These are phyloP conservation scores for Fraxinus dipetala DNA, from an alignment of 305 asterid species.

Conservation along the genomic window DNA sequence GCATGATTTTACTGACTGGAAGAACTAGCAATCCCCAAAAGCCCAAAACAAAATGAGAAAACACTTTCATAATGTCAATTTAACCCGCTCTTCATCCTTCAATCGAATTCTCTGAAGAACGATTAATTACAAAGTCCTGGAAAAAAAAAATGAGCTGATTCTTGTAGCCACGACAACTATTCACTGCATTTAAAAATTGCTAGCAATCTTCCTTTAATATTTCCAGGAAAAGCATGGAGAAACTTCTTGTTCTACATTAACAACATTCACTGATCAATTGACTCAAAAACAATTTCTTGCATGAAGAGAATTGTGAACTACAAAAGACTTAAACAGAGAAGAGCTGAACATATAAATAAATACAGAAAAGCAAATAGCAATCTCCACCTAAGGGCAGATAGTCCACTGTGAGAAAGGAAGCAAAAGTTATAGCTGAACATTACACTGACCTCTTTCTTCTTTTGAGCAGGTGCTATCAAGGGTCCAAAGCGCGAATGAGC, in stretches of 20 bases:
- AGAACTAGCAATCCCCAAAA: background rate
- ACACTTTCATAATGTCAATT: background rate
- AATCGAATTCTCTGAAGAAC: background rate
- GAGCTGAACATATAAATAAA: background rate
- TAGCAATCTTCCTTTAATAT: background rate
- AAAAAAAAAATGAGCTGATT: background rate
- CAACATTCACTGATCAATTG: background rate
- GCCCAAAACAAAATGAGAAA: background rate
- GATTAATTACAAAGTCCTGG: background rate
- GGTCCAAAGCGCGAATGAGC: constrained; percentile 82
- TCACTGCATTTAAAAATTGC: background rate
- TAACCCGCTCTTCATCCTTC: background rate
- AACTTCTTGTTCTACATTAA: background rate
- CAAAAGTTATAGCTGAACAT: constrained; percentile 5
- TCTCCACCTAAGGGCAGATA: background rate
- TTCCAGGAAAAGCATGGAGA: background rate
- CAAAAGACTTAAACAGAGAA: background rate
- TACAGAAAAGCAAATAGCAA: background rate
- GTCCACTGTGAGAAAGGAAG: background rate
- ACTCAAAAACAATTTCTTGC: background rate
- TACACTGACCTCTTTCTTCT: constrained; percentile 79
- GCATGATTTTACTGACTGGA: background rate
- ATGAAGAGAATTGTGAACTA: background rate
- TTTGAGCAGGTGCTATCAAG: constrained; percentile 62
- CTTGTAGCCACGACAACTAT: background rate